phyloP scores from a whole-genome alignment of 2,329 filamentous ascomycete genomes.

The Aspergillus quadricinctus region DNA sequence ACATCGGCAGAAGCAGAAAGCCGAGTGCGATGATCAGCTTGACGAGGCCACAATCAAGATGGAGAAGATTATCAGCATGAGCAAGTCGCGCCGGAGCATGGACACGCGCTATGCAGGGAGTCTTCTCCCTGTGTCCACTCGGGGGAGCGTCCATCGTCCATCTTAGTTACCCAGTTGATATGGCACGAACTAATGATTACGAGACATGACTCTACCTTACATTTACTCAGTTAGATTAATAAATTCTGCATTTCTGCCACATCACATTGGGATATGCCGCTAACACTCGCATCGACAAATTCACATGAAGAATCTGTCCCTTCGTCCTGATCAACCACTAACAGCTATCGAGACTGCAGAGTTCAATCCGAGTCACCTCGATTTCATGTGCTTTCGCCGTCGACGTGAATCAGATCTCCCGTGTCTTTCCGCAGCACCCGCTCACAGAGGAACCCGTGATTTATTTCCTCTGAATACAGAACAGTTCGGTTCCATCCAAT shows the following conservation, averaged over 20 bases:
- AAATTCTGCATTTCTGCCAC: not conserved
- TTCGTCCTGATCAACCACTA: not conserved
- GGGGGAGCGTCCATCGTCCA: slow-evolving; percentile 13
- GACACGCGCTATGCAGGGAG: slow-evolving; percentile 23
- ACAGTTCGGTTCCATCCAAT: not conserved
- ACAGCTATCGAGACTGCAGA: not conserved
- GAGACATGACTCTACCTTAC: not conserved
- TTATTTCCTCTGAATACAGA: no score
- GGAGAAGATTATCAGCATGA: slow-evolving; percentile 23
- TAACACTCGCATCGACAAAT: not conserved
- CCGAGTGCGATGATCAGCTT: not conserved
- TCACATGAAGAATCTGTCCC: not conserved
- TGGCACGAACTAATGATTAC: not conserved
- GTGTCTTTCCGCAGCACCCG: not conserved
- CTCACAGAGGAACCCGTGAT: not conserved
- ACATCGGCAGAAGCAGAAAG: slow-evolving; percentile 2
- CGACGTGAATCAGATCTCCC: not conserved
- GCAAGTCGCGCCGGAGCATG: slow-evolving; percentile 19
- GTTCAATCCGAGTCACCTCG: not conserved
- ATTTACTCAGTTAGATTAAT: not conserved
- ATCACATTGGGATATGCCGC: not conserved
- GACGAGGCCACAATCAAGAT: slow-evolving; percentile 16
- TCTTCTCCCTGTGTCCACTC: slow-evolving; percentile 24
- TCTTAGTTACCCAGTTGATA: not conserved
- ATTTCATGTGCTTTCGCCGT: not conserved